Percentiles rank a stretch among this genome's conserved stretches.
These are phyloP conservation scores for Ustilago shanxiensis DNA, from an alignment of 1,284 basidiomycete genomes.

Conservation along the genomic window DNA sequence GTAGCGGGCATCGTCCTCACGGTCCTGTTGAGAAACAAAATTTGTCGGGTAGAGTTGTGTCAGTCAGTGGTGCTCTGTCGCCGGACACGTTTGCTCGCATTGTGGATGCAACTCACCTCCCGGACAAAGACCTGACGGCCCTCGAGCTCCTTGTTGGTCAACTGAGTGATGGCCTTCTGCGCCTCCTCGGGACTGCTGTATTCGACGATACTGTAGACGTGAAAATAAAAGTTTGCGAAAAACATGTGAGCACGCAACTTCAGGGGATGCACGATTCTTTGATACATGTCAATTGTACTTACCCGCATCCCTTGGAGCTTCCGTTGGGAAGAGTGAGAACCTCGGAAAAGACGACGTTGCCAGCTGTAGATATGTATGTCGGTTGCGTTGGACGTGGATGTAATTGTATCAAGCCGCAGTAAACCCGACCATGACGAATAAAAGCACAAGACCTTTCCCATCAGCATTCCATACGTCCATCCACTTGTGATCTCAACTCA, in stretches of 20 bases:
- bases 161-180: constrained; percentile 55
- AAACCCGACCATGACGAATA: constrained; percentile 29
- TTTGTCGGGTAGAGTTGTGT: not conserved
- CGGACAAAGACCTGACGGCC: constrained; percentile 95
- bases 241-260: not conserved
- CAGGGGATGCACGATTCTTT: not conserved
- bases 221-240: not conserved
- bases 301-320: constrained; percentile 90
- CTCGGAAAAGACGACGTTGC: constrained; percentile 96
- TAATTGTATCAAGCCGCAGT: not conserved
- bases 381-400: not conserved
- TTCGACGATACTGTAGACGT: constrained; percentile 59
- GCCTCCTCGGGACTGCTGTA: constrained; percentile 60
- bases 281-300: constrained; percentile 4
- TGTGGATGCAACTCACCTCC: constrained; percentile 77
- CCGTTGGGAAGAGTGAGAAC: constrained; percentile 95
- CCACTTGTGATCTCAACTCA: constrained; percentile 1
- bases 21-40: constrained; percentile 78
- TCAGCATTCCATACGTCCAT: constrained; percentile 37
- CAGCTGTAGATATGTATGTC: constrained; percentile 47
- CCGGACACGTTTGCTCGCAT: not conserved
- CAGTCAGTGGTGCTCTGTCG: constrained; percentile 13
- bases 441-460: constrained; percentile 41
- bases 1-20: constrained; percentile 93
- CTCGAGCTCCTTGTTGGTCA: constrained; percentile 81